A percentile compares a stretch with the other conserved stretches of the same genome.
These are phyloP conservation scores for Trametes punicea DNA, from an alignment of 768 basidiomycete genomes.

Conservation along the genomic window DNA sequence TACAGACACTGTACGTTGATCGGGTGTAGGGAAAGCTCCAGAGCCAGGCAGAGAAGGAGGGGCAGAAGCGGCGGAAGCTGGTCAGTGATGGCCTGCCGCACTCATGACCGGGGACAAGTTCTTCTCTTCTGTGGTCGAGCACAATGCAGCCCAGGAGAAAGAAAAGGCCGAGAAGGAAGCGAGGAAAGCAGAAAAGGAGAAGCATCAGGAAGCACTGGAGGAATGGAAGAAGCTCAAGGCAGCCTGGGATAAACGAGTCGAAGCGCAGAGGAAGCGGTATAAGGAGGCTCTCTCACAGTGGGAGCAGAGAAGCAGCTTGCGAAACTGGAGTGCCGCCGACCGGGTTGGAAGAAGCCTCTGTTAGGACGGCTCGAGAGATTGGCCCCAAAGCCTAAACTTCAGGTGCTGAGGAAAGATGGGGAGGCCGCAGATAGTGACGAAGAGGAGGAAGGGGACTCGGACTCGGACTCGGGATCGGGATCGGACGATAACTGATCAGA, in stretches of 20 bases:
- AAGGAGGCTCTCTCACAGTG: not conserved
- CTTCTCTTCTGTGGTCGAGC: conserved; percentile 3
- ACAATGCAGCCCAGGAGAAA: not conserved
- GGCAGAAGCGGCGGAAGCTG: conserved; percentile 10
- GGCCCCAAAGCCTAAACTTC: not conserved
- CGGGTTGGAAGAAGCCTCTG: not conserved
- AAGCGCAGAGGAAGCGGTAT: not conserved
- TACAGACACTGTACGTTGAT: not conserved
- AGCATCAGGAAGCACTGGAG: not conserved
- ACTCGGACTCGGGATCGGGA: too few species aligned
- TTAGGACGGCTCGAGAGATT: not conserved
- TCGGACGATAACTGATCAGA: too few species aligned
- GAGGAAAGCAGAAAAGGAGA: conserved; percentile 1
- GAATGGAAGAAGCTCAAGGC: not conserved
- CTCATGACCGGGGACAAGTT: conserved; percentile 27
- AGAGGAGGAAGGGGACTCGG: too few species aligned
- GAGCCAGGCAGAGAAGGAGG: conserved; percentile 15
- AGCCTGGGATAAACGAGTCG: not conserved
- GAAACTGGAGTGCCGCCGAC: not conserved
- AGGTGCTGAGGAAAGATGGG: too few species aligned
- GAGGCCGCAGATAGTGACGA: too few species aligned
- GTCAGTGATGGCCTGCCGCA: conserved; percentile 25
- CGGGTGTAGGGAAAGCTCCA: not conserved
- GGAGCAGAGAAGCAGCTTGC: not conserved
- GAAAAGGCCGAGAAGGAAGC: not conserved